phyloP scores from a whole-genome alignment of 139 green algal species.

The Tetraselmis striata region DNA sequence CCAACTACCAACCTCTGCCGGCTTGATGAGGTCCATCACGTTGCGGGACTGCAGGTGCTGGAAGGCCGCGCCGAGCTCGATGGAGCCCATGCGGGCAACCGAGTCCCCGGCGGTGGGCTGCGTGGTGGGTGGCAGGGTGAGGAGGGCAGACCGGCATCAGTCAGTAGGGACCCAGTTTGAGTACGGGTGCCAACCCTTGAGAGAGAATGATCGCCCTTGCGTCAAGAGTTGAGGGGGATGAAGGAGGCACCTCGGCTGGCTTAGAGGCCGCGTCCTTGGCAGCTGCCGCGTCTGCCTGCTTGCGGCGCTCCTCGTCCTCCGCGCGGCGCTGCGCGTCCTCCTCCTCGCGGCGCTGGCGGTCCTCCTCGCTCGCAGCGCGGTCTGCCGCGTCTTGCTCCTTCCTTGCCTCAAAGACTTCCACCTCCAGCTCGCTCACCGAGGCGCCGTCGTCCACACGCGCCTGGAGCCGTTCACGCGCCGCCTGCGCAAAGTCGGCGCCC shows the following conservation, averaged over 20 bases:
- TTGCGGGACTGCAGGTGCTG: not conserved
- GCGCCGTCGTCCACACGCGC: slow-evolving; percentile 39
- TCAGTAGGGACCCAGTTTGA: no score
- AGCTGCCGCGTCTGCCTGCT: no score
- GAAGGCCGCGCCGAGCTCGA: not conserved
- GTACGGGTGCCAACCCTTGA: no score
- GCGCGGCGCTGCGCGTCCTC: not conserved
- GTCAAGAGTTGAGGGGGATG: no score
- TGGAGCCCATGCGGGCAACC: not conserved
- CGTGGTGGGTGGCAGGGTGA: no score
- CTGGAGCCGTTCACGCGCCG: slow-evolving; percentile 44
- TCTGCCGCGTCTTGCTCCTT: not conserved
- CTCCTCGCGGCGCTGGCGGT: not conserved
- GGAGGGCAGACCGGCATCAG: no score
- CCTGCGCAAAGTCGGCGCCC: slow-evolving; percentile 47
- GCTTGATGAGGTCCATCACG: not conserved
- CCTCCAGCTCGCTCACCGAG: slow-evolving; percentile 37
- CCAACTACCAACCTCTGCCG: no score
- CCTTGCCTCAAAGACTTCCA: not conserved
- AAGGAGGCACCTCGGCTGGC: no score
- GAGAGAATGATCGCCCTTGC: no score
- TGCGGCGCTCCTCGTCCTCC: not conserved
- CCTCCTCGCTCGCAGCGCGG: not conserved
- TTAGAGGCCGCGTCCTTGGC: no score
- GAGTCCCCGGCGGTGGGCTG: not conserved